phyloP scores from a whole-genome alignment of 2,329 filamentous ascomycete species.

The Talaromyces islandicus region DNA sequence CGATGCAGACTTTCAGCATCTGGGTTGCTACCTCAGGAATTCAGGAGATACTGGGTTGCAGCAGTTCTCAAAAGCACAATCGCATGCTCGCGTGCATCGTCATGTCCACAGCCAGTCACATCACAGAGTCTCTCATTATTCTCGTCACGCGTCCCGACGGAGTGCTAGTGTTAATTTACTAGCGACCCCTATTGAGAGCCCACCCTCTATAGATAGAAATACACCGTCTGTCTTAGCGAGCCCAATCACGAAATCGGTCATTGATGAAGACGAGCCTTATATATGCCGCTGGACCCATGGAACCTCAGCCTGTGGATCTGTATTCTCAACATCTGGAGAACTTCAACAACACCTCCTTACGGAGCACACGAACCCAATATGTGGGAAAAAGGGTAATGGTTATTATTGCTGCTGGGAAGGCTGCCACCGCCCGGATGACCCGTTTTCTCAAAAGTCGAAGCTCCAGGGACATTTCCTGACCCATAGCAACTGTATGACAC shows the following conservation, averaged over 20 bases:
- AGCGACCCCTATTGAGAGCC: conserved; percentile 31
- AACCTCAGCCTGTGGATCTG: conserved; percentile 27
- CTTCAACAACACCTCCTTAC: conserved; percentile 36
- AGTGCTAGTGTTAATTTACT: conserved; percentile 32
- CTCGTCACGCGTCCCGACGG: conserved; percentile 29
- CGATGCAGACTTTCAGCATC: conserved; percentile 25
- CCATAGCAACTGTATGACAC: conserved; percentile 36
- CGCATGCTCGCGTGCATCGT: conserved; percentile 18
- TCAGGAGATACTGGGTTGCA: conserved; percentile 12
- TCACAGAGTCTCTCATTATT: conserved; percentile 29
- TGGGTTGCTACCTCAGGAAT: conserved; percentile 24
- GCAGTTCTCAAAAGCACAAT: conserved; percentile 20
- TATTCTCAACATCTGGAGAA: conserved; percentile 28
- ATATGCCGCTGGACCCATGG: conserved; percentile 33
- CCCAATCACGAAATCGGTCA: conserved; percentile 22
- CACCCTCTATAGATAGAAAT: conserved; percentile 29
- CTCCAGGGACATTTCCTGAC: conserved; percentile 40
- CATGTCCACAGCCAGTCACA: conserved; percentile 27
- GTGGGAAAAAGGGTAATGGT: conserved; percentile 33
- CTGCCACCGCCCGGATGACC: conserved; percentile 36
- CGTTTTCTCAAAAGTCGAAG: conserved; percentile 41
- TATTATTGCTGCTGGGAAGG: conserved; percentile 41
- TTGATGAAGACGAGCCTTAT: conserved; percentile 27
- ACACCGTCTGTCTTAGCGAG: conserved; percentile 31
- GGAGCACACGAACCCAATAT: conserved; percentile 31